Evolutionary conservation across 192 early-diverging fungal species (phyloP), one percentile per base, ranked within the genome.

Genomic region (Podila minutissima): DNA sequence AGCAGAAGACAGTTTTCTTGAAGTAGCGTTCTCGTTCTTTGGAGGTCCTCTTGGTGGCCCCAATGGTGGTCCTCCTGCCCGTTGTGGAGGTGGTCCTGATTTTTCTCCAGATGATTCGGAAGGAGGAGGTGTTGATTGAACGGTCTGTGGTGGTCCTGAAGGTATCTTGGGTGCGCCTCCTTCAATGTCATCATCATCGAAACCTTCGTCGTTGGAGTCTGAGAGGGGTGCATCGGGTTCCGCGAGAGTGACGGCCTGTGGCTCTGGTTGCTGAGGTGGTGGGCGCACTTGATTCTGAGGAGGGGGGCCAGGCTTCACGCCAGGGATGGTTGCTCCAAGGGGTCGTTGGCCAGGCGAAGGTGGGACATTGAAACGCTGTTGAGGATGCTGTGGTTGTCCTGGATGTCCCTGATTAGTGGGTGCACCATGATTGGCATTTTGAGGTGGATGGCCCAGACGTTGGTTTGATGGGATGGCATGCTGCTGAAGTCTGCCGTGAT

Each of bases 41-140:
- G 77, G 70, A 32, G 68, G 75, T 22, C 75, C 75, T n/a, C 75
- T 69, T 53, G 75, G 75, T 28, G 77, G 77, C 3, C 77, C 77
- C 26, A 60, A 8, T 64, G 77, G 71, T 24, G 77, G 77, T 13
- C 77, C 76, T 6, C 41, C 74, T 67, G 60, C 4, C 4, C n/a
- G 24, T 15, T 55, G 72, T 8, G 32, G 37, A 12, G 65, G 69
- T 51, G 76, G 53, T 55, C 53, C 24, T 20, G 46, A 50, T 15
- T 65, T 65, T 26, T 48, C 37, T 50, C 41, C 11, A 20, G 50
- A 12, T 32, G 32, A 29, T 67, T 41, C 50, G 20, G 49, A 31
- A 26, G 66, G 33, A 57, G 53, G 53, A 37, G 67, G 57, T 29
- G 20, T 26, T 32, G 33, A 28, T 59, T 63, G 20, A 31, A 38